These are phyloP conservation scores for Phoma sp. DNA, from an alignment of 2,329 filamentous ascomycete genomes.

Conservation along the genomic window DNA sequence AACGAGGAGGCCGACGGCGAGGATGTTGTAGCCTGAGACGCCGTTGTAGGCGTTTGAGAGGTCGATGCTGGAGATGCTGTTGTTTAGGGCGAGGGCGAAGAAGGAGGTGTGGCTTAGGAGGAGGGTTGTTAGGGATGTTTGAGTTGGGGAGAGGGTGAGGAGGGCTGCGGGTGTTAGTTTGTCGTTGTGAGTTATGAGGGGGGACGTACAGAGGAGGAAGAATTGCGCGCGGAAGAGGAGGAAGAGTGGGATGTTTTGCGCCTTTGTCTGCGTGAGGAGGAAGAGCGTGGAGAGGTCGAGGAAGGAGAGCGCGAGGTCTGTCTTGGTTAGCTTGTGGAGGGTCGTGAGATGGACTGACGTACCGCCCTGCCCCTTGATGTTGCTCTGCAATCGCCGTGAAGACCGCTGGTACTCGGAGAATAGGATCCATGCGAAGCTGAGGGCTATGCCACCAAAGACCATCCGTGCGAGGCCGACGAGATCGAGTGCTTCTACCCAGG, in stretches of 20 bases:
- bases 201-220: constrained; percentile 55
- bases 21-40: constrained; percentile 78
- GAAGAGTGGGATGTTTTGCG: constrained; percentile 85
- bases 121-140: constrained; percentile 74
- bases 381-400: constrained; percentile 20
- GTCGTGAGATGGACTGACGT: too few relatives aligned
- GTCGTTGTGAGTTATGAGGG: background rate
- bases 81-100: constrained; percentile 89
- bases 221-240: constrained; percentile 74
- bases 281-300: constrained; percentile 75
- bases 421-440: constrained; percentile 40
- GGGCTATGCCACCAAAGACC: constrained; percentile 49
- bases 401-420: constrained; percentile 38
- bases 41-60: constrained; percentile 96
- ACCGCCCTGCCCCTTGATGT: constrained; percentile 36
- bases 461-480: constrained; percentile 41
- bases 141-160: constrained; percentile 56
- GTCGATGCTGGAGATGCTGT: constrained; percentile 95
- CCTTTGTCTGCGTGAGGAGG: constrained; percentile 84
- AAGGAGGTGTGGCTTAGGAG: constrained; percentile 84
- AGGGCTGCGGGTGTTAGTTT: constrained; percentile 32
- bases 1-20: constrained; percentile 82
- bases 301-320: constrained; percentile 59
- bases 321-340: constrained; percentile 23
- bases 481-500: constrained; percentile 53